These are phyloP conservation scores for Boechera divaricarpa DNA, from an alignment of 345 rosid species.

Conservation along the genomic window DNA sequence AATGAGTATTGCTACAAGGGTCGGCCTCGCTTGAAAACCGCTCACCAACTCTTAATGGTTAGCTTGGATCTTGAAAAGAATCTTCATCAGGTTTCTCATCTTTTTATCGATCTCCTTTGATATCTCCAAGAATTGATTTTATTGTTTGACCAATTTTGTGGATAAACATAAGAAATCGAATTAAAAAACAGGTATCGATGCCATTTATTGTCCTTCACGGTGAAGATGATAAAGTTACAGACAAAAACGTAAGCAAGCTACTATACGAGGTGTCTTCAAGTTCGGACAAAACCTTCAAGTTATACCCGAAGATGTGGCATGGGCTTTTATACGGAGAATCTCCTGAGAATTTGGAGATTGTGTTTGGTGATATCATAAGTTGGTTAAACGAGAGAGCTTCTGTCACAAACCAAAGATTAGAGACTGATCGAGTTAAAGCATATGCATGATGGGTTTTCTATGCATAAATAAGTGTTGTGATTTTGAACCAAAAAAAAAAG, in stretches of 20 bases:
- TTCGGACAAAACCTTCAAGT: slow-evolving; percentile 72
- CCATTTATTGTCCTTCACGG: slow-evolving; percentile 88
- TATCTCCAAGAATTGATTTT: slow-evolving; percentile 4
- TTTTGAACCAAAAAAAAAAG: neutral
- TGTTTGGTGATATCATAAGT: slow-evolving; percentile 64
- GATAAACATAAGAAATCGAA: slow-evolving; percentile 7
- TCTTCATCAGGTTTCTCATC: slow-evolving; percentile 56
- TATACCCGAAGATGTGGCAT: slow-evolving; percentile 90
- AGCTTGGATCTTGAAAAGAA: slow-evolving; percentile 64
- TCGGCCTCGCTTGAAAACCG: slow-evolving; percentile 41
- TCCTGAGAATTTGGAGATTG: slow-evolving; percentile 62
- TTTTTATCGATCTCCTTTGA: neutral
- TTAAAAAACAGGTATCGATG: slow-evolving; percentile 56
- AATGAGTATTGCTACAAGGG: slow-evolving; percentile 42
- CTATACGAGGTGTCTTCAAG: slow-evolving; percentile 58
- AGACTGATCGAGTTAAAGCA: slow-evolving; percentile 47
- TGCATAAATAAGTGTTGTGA: slow-evolving; percentile 9
- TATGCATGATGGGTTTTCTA: slow-evolving; percentile 4
- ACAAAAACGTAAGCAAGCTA: slow-evolving; percentile 60
- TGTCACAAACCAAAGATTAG: slow-evolving; percentile 50
- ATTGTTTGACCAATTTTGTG: neutral
- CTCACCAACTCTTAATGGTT: slow-evolving; percentile 53
- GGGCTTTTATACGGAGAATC: slow-evolving; percentile 85
- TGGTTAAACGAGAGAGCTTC: slow-evolving; percentile 63
- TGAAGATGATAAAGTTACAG: slow-evolving; percentile 82